Evolutionary conservation across 169 alveolate species (phyloP).

Genomic region (Cryptosporidium parvum): DNA sequence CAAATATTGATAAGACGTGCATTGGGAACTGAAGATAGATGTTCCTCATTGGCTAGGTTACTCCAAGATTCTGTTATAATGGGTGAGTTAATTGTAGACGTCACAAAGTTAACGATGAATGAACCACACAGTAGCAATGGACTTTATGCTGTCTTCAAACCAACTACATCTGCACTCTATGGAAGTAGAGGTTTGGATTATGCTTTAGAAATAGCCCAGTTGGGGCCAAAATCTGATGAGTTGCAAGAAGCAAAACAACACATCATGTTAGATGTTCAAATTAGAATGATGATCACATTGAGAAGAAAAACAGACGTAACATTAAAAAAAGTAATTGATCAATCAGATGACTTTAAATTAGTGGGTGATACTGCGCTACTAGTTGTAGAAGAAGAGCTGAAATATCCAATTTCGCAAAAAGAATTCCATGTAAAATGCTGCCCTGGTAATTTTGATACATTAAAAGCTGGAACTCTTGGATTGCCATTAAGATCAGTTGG

Average conservation of each 20-base stretch:
- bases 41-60: conserved; percentile 66
- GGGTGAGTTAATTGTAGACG: conserved; percentile 73
- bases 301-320: conserved; percentile 72
- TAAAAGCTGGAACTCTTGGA: conserved; percentile 69
- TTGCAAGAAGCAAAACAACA: conserved; percentile 75
- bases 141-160: conserved; percentile 66
- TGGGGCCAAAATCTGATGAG: conserved; percentile 72
- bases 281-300: conserved; percentile 68
- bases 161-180: conserved; percentile 68
- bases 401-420: conserved; percentile 61
- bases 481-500: conserved; percentile 71
- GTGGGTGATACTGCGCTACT: conserved; percentile 72
- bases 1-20: conserved; percentile 76
- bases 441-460: conserved; percentile 74
- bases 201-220: conserved; percentile 70
- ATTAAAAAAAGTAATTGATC: conserved; percentile 68
- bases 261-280: conserved; percentile 62
- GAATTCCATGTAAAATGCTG: conserved; percentile 61
- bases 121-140: conserved; percentile 76
- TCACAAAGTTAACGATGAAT: conserved; percentile 53
- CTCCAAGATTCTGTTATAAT: conserved; percentile 72
- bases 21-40: conserved; percentile 71
- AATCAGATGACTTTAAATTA: conserved; percentile 64
- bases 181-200: conserved; percentile 73
- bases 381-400: conserved; percentile 69